Base-by-base conservation (phyloP, 257 asterid genomes). In the Linderniella brevidens region DNA sequence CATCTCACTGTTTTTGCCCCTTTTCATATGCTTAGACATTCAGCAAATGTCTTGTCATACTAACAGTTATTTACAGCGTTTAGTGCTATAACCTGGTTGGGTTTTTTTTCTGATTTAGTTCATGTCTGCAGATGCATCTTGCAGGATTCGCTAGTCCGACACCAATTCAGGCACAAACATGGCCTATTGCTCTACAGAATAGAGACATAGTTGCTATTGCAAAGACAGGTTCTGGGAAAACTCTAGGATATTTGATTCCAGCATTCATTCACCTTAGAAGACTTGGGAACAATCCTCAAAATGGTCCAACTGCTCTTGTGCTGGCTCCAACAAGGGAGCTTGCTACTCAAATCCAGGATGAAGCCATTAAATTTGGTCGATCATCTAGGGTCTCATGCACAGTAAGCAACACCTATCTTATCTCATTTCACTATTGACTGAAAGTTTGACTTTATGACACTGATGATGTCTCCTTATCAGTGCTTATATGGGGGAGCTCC, bases 401-500 rank as follows among this genome's bases (percentile, higher is more conserved):
- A 69, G 97, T 83, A 57, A 59, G 58, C 51, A 13, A 15, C 1
- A 54, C 18, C 37, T 17, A 3, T 38, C 53, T 3, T 48, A 1
- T n/a, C 19, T 14, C 6, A 18, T 3, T 29, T 32, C 15, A 15
- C 10, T 57, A 4, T 19, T 50, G 18, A 17, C 50, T 43, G 12
- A 18, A 19, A 50, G 42, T 41, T 49, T 54, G 20, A 42, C 56
- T 57, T 29, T 41, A 43, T 36, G 61, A 35, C 60, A 40, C 15
- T 1, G 25, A 3, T 6, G 9, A 13, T 35, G 48, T 54, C 58
- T 10, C 49, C 66, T 47, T 56, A 5, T 64, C 84, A 87, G 97
- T 87, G 97, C 73, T 69, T 87, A 58, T 87, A 80, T 67, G 97
- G 97, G 49, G 97, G 97, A 65, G 97, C 95, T 48, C 90, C 95